These are phyloP conservation scores for Pichia sp. DNA, from an alignment of 1,139 yeast genomes.

Conservation along the genomic window DNA sequence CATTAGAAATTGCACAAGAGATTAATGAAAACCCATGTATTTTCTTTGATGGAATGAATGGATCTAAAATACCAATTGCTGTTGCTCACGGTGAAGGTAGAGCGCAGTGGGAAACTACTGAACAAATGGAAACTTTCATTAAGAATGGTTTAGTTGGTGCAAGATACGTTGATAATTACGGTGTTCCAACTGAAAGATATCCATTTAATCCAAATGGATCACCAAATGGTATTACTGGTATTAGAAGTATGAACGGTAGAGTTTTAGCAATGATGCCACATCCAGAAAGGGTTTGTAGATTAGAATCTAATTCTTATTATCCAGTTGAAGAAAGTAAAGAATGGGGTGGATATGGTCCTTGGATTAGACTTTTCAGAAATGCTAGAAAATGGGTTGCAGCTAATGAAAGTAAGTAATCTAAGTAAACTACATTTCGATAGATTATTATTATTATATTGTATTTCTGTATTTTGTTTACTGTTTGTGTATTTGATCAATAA, in stretches of 20 bases:
- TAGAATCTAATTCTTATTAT: constrained; percentile 87
- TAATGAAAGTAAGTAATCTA: constrained; percentile 7
- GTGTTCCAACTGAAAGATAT: constrained; percentile 70
- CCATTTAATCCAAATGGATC: constrained; percentile 98
- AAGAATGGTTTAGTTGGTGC: constrained; percentile 53
- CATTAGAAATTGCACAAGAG: constrained; percentile 72
- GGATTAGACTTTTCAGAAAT: constrained; percentile 89
- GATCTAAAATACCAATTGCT: constrained; percentile 88
- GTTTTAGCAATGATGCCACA: constrained; percentile 99
- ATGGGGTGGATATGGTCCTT: constrained; percentile 78
- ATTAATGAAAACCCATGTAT: constrained; percentile 47
- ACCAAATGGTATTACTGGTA: constrained; percentile 89
- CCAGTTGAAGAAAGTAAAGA: constrained; percentile 66
- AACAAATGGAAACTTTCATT: constrained; percentile 40
- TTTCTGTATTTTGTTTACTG: neutral
- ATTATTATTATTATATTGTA: neutral
- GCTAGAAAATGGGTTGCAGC: constrained; percentile 90
- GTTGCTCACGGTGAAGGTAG: constrained; percentile 99
- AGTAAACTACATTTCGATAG: neutral
- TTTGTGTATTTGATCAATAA: no score
- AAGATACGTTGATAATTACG: constrained; percentile 86
- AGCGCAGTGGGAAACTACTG: constrained; percentile 57
- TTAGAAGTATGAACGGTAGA: constrained; percentile 84
- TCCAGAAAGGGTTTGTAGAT: constrained; percentile 90
- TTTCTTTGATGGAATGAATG: constrained; percentile 85